Conservation (phyloP, 2,329 filamentous ascomycete genomes). For the Thielaviopsis punctulata region DNA sequence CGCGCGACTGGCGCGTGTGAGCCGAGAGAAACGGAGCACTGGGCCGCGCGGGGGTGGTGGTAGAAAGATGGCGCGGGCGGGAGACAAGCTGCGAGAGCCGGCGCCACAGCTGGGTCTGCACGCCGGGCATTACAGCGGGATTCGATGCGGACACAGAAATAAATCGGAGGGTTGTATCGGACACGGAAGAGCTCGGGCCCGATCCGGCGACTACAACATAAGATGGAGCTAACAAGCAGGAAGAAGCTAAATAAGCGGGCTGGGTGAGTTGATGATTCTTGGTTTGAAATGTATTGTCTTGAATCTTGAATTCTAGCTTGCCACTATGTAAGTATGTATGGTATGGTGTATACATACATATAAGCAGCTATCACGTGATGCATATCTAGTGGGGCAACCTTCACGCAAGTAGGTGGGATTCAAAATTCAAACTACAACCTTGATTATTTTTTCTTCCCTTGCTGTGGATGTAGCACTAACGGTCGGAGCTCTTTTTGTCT, state of each 20-base stretch:
- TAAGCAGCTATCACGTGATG: neutral
- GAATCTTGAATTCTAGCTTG: too few species aligned
- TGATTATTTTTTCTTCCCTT: neutral
- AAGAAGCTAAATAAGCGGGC: neutral
- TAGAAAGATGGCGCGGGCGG: slow-evolving; percentile 35
- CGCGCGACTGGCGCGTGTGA: slow-evolving; percentile 33
- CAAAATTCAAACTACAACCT: too few species aligned
- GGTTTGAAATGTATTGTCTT: neutral
- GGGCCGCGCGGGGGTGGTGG: slow-evolving; percentile 23
- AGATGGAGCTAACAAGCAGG: neutral
- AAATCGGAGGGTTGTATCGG: too few species aligned
- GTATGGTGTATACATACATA: too few species aligned
- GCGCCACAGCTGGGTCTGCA: slow-evolving; percentile 16
- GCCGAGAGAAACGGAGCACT: slow-evolving; percentile 35
- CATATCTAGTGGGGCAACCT: too few species aligned
- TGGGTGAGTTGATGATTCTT: neutral
- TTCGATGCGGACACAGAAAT: neutral
- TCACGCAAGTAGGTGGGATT: too few species aligned
- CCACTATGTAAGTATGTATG: too few species aligned
- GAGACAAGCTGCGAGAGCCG: slow-evolving; percentile 13
- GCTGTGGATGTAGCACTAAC: too few species aligned
- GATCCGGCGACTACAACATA: neutral
- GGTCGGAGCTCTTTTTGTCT: too few species aligned
- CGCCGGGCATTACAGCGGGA: slow-evolving; percentile 6
- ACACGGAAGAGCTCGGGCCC: neutral